Conservation (phyloP, 2,329 filamentous ascomycete species). For the Madurella fahalii region DNA sequence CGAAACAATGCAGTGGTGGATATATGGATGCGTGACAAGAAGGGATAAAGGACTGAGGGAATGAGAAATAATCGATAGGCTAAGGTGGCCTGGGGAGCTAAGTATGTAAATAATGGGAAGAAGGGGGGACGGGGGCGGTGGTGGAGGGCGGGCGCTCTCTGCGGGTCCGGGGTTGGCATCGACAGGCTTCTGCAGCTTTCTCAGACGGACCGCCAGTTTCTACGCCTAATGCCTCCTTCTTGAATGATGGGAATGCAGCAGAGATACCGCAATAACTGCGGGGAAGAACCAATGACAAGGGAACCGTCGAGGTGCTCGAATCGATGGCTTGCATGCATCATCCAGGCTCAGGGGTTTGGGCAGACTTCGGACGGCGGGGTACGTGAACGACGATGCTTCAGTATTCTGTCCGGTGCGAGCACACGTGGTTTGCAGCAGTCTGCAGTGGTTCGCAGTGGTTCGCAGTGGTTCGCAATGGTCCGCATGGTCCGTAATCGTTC, state of each 20-base stretch:
- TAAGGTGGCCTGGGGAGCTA: not conserved
- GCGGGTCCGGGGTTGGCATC: not conserved
- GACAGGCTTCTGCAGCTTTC: not conserved
- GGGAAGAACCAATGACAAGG: not conserved
- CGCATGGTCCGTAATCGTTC: slow-evolving; percentile 12
- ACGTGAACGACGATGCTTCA: not conserved
- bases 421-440: no score
- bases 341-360: no score
- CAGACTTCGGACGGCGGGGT: not conserved
- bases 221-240: not conserved
- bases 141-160: not conserved
- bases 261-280: not conserved
- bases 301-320: not conserved
- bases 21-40: not conserved
- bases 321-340: not conserved
- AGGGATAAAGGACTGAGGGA: not conserved
- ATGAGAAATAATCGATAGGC: not conserved
- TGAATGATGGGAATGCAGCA: not conserved
- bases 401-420: not conserved
- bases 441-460: not conserved
- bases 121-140: no score
- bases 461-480: slow-evolving; percentile 1
- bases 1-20: not conserved
- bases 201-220: not conserved
- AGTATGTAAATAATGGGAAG: not conserved